Conservation (phyloP, 768 basidiomycete genomes). For the Tylopilus subfusipes region DNA sequence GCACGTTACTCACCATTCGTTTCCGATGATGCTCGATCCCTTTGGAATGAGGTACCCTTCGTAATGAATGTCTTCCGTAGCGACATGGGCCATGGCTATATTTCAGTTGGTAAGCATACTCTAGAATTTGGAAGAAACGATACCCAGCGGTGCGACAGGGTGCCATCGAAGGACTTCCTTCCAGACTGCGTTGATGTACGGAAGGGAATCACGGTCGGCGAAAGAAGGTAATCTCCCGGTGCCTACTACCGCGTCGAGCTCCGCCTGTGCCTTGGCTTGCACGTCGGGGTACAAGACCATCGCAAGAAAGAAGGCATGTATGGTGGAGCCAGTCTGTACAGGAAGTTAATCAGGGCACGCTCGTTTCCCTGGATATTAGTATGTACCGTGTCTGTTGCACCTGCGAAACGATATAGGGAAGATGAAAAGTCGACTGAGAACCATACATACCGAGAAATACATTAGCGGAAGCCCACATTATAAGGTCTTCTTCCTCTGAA, state of each 20-base stretch:
- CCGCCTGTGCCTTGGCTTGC: constrained; percentile 22
- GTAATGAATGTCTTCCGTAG: too few relatives aligned
- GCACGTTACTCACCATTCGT: too few relatives aligned
- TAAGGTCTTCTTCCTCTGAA: constrained; percentile 17
- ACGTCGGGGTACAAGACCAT: constrained; percentile 25
- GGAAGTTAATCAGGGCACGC: constrained; percentile 7
- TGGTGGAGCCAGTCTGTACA: constrained; percentile 14
- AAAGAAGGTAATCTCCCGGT: constrained; percentile 19
- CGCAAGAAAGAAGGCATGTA: constrained; percentile 24
- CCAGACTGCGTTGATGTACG: constrained; percentile 24
- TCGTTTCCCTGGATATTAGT: constrained; percentile 36
- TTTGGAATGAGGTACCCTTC: too few relatives aligned
- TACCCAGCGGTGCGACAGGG: constrained; percentile 13
- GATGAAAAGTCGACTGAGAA: neutral
- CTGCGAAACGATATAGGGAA: neutral
- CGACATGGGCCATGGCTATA: too few relatives aligned
- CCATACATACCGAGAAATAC: constrained; percentile 9
- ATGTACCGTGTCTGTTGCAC: neutral
- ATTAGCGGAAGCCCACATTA: constrained; percentile 16
- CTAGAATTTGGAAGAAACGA: too few relatives aligned
- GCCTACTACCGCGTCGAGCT: constrained; percentile 25
- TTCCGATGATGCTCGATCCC: too few relatives aligned
- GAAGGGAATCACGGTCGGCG: constrained; percentile 21
- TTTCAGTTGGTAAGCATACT: too few relatives aligned
- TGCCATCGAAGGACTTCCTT: constrained; percentile 29